Percentiles rank a stretch among this genome's conserved stretches.
phyloP scores from a whole-genome alignment of 306 rosid genomes.

The Fragaria nilgerrensis region DNA sequence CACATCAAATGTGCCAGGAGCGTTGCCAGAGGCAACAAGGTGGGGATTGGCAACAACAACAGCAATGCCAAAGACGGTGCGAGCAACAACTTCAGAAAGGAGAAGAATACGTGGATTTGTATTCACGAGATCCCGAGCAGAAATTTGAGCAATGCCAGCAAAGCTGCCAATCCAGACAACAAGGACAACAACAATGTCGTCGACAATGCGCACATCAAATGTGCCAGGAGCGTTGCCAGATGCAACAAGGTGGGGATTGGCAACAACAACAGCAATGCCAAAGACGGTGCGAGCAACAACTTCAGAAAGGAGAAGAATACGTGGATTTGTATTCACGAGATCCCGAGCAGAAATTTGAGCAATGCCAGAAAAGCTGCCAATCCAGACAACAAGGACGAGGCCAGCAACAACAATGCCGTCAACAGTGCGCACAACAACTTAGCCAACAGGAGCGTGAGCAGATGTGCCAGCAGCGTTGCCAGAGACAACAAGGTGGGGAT shows the following conservation, averaged over 20 bases:
- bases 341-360: constrained; percentile 1
- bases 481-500: background rate
- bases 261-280: background rate
- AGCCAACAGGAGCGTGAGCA: background rate
- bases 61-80: background rate
- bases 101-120: background rate
- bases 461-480: background rate
- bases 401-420: background rate
- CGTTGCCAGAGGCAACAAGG: background rate
- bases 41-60: background rate
- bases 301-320: background rate
- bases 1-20: background rate
- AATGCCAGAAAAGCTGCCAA: constrained; percentile 1
- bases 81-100: background rate
- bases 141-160: background rate
- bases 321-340: background rate
- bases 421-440: background rate
- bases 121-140: background rate
- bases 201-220: background rate
- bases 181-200: background rate
- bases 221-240: background rate
- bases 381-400: background rate
- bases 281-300: constrained; percentile 4
- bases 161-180: background rate
- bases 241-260: background rate